Evolutionary conservation across 345 rosid genomes (phyloP), one percentile per base, ranked within the genome.

Genomic region (Trapa bicornis): DNA sequence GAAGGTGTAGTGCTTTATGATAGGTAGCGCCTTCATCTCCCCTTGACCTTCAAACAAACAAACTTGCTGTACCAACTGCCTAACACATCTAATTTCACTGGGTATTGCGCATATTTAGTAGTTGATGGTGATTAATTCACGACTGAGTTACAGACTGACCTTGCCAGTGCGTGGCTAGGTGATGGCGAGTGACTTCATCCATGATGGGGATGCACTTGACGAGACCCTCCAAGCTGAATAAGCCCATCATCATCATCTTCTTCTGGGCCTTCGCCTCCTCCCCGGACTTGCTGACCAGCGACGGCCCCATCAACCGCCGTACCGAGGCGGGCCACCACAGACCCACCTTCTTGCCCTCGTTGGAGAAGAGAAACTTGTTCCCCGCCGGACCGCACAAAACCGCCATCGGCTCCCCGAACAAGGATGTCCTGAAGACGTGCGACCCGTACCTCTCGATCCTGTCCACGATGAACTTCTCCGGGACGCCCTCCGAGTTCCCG

Each of bases 271-370:
- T 77, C 22, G 66, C 80, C 37, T 77, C 77, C 13, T 77, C 77
- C 4, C 80, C 77, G 22, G 39, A 61, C 45, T 67, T 62, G 60
- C 39, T 67, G 48, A 68, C 0, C 57, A 77, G 67, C 45, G 70
- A 33, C 47, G 67, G 45, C 39, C 68, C 68, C 0, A 63, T 37
- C 50, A 67, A 67, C 64, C 47, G 52, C 37, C 16, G 67, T 41
- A 72, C 75, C 15, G 75, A 63, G 22, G 37, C 15, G 7, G 71
- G 75, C 75, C 75, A 67, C 75, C 75, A 73, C 42, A 73, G 37
- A 15, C 43, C 67, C 71, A 67, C 75, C 75, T 73, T 67, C 66
- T 67, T 73, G 15, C 67, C 64, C 70, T 72, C 75, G 16, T 62
- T 72, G 4, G 66, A 61, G 71, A 72, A 72, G 53, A 61, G 52